Base-by-base conservation (phyloP, 73 alveolate species). In the Tetrahymena borealis region DNA sequence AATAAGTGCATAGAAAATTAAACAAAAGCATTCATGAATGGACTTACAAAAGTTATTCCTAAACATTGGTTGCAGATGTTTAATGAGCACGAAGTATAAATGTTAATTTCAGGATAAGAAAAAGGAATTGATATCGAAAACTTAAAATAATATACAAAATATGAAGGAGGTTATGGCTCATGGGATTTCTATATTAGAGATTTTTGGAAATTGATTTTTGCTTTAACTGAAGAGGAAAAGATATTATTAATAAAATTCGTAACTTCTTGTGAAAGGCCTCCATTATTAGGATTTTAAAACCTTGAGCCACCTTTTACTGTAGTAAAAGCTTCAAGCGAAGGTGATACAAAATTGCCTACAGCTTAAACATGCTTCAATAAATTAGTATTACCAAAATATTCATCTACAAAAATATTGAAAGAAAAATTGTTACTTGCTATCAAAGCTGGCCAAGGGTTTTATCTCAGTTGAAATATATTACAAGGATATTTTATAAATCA, bases 141-240 rank as follows among this genome's bases (percentile, higher is more conserved):
- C 40, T 94, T 97, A 96, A 96, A 96, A 95, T 95, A 95, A 91
- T 91, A 97, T 91, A 98, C 99, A 9, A 95, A 96, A 77, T 98
- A 98, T 94, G 94, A 93, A 31, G 99, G 98, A 38, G 99, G 98
- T 39, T 97, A 94, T 91, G 43, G 95, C 41, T 94, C 95, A 40
- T 93, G 94, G 39, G 96, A 96, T 91, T 78, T 91, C 38, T 91
- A 91, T 78, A 95, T 98, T 42, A 97, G 95, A 94, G 93, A 91
- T 95, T 97, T 98, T 85, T 98, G 99, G 99, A 96, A 97, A 94
- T 93, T 96, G 36, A 95, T 98, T 90, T 99, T 95, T 93, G 94
- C 95, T 35, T 93, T 97, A 93, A 95, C 91, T 78, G 96, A 96
- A 91, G 98, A 98, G 91, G 99, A 97, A 93, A 94, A 95, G 91